Conservation (phyloP, 768 basidiomycete genomes). For the Boletales sp. region DNA sequence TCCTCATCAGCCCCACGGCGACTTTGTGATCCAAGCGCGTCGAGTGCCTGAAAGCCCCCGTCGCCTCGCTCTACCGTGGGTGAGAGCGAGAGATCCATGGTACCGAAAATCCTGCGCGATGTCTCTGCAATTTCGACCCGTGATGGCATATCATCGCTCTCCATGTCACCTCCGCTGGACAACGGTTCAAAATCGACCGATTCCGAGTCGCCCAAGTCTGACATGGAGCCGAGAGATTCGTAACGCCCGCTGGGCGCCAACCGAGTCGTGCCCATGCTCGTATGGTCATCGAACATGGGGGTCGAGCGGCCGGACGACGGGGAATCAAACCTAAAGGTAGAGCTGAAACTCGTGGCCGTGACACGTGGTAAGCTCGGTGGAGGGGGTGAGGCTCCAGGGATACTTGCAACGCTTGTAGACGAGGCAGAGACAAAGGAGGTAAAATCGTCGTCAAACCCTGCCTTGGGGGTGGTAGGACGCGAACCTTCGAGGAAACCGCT, state of each 20-base stretch:
- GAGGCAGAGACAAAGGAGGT: conserved; percentile 66
- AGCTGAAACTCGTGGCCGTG: conserved; percentile 20
- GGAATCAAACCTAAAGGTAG: conserved; percentile 27
- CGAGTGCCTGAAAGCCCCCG: background rate
- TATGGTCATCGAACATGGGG: conserved; percentile 20
- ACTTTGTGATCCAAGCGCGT: conserved; percentile 25
- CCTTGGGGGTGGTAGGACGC: conserved; percentile 31
- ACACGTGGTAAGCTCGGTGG: conserved; percentile 3
- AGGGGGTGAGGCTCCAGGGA: background rate
- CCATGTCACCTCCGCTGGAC: conserved; percentile 1
- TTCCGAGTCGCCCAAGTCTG: conserved; percentile 49
- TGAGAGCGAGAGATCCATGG: conserved; percentile 13
- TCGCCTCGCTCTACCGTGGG: conserved; percentile 12
- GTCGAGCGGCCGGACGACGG: conserved; percentile 23
- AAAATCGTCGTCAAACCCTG: conserved; percentile 80
- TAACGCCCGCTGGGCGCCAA: conserved; percentile 34
- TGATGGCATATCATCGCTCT: conserved; percentile 41
- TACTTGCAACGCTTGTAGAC: conserved; percentile 20
- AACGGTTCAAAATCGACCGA: conserved; percentile 13
- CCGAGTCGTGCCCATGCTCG: conserved; percentile 13
- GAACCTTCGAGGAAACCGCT: conserved; percentile 19
- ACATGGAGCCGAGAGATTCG: conserved; percentile 54
- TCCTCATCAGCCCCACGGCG: conserved; percentile 1
- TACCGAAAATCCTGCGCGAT: conserved; percentile 50
- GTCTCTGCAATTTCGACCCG: conserved; percentile 47